Base-by-base conservation (phyloP, 305 asterid species). In the Striga hermonthica region DNA sequence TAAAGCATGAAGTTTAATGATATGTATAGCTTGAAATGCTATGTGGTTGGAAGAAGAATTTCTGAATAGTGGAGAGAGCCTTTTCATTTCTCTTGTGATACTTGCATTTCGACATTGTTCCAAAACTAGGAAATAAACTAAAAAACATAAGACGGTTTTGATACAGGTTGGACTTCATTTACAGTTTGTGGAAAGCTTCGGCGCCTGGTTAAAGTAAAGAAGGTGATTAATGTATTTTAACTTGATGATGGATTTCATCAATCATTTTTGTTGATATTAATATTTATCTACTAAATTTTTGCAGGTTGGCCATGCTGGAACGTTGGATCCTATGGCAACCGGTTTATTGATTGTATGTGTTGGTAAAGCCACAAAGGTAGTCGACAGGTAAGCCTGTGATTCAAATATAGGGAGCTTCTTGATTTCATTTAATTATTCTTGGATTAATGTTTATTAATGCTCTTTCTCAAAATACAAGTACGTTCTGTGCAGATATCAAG, bases 221-320 rank as follows among this genome's bases (percentile, higher is more conserved):
- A 91, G 98, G 98, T 89, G 68, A 65, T 72, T 75, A 43, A 53
- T 75, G 43, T 14, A 14, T 60, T 64, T 44, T 57, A 45, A 53
- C 13, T 37, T 11, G 22, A 28, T 5, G 36, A 13, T 10, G 39
- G 59, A 43, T 44, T 40, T 45, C 50, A 12, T 50, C 6, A 4
- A 8, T 49, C n/a, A 22, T 14, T 15, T 53, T 69, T 45, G 9
- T 1, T 41, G 47, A 6, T 35, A 60, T 68, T 52, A 75, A 62
- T 58, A 35, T 49, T 74, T 54, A 54, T 71, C 64, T 49, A 50
- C 35, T 63, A 60, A 65, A 68, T 62, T 61, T 60, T 72, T 62
- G 9, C 74, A 91, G 98, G 98, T 91, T 36, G 98, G 98, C 40
- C 98, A 91, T 85, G 98, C 98, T 45, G 98, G 98, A 66, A 91